Conservation (phyloP, 2,329 filamentous ascomycete species). For the Aspergillus proliferans region DNA sequence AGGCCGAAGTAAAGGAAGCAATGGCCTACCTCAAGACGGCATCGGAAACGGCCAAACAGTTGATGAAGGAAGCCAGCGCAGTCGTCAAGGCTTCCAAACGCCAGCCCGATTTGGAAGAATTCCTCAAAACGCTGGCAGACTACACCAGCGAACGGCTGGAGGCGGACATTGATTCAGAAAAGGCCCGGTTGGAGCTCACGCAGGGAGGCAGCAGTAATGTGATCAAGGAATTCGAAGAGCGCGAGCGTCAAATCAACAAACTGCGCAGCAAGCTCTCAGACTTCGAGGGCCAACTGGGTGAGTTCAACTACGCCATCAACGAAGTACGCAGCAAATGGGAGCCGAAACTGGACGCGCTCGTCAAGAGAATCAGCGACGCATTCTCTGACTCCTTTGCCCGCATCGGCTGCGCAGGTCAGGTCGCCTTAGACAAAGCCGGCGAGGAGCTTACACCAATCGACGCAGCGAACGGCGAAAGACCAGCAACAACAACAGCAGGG, state of each 20-base stretch:
- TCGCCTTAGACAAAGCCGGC: slow-evolving; percentile 69
- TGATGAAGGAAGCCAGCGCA: slow-evolving; percentile 11
- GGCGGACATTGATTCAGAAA: slow-evolving; percentile 66
- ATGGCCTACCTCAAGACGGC: slow-evolving; percentile 29
- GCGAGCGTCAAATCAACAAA: slow-evolving; percentile 62
- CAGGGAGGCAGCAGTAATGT: slow-evolving; percentile 70
- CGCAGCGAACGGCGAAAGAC: background rate
- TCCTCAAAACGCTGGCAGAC: slow-evolving; percentile 42
- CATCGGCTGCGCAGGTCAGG: slow-evolving; percentile 90
- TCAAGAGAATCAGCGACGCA: slow-evolving; percentile 76
- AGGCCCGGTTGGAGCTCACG: slow-evolving; percentile 71
- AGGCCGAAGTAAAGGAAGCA: slow-evolving; percentile 35
- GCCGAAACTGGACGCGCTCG: slow-evolving; percentile 69
- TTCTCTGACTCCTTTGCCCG: slow-evolving; percentile 91
- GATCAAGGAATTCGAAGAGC: slow-evolving; percentile 69
- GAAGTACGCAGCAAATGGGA: slow-evolving; percentile 72
- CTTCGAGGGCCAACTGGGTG: slow-evolving; percentile 50
- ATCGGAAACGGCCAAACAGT: slow-evolving; percentile 11
- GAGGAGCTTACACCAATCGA: slow-evolving; percentile 25
- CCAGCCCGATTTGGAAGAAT: slow-evolving; percentile 25
- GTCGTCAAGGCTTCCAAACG: slow-evolving; percentile 8
- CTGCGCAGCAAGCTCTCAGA: slow-evolving; percentile 55
- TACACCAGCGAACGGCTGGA: slow-evolving; percentile 61
- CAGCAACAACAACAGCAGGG: slow-evolving; percentile 5
- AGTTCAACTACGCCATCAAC: slow-evolving; percentile 54